Evolutionary conservation across 257 asterid species (phyloP).

Genomic region (Paraleonurus japonicus): DNA sequence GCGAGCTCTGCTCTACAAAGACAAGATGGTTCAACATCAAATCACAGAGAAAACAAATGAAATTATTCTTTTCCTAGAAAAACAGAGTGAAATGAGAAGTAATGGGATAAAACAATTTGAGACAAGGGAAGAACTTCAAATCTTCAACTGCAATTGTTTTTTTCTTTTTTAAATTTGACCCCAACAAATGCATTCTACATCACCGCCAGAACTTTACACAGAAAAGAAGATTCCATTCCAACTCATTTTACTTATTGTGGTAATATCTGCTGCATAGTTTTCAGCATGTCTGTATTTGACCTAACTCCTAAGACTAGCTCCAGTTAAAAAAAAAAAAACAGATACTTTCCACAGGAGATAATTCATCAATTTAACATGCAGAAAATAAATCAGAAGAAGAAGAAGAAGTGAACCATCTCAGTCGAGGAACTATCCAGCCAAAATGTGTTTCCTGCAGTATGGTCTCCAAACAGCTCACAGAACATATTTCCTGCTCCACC

Average conservation of each 20-base stretch:
- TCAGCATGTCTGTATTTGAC: background rate
- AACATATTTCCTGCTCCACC: conserved; percentile 84
- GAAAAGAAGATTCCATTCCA: background rate
- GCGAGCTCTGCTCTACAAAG: conserved; percentile 90
- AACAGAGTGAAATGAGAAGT: background rate
- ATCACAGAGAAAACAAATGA: conserved; percentile 2
- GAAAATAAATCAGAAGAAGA: background rate
- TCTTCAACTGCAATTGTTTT: background rate
- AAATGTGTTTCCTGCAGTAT: conserved; percentile 64
- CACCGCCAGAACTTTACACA: background rate
- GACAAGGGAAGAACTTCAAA: conserved; percentile 11
- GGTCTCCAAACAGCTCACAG: conserved; percentile 62
- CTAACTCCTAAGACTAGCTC: background rate
- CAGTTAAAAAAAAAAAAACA: background rate
- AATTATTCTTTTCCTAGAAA: background rate
- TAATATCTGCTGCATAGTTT: background rate
- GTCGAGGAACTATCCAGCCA: conserved; percentile 97
- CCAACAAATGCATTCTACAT: background rate
- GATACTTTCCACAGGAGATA: background rate
- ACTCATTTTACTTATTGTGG: background rate
- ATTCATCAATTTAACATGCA: conserved; percentile 9
- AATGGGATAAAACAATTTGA: background rate
- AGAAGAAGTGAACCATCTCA: conserved; percentile 67
- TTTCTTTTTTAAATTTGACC: background rate
- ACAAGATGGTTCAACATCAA: conserved; percentile 39